Base-by-base conservation (phyloP, 306 rosid genomes). In the Vigna hirtella region DNA sequence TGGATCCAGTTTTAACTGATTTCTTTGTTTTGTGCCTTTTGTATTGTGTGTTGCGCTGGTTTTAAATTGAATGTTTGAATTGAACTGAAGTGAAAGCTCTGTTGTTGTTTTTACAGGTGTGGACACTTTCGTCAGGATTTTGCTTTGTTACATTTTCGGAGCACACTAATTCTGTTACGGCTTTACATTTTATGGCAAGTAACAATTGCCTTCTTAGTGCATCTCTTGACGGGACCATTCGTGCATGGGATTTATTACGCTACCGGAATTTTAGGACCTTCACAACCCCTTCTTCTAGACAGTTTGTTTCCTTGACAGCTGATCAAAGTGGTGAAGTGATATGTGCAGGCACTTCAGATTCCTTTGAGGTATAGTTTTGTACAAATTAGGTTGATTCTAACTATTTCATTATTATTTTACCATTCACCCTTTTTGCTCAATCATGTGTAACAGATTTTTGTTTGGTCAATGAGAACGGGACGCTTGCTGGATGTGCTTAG, bases 251-350 rank as follows among this genome's bases (percentile, higher is more conserved):
- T 86, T 80, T 93, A 77, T 56, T 88, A 82, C 94, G 97, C 53
- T 95, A 93, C 77, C 84, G 98, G 70, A 95, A 95, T 78, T 95
- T 93, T 78, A 84, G 87, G 87, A 88, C 91, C 1, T 93, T 89
- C 84, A 90, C 93, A 1, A 85, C 94, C 68, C 93, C 97, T 73
- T 83, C 93, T 55, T 72, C 97, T 7, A 87, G 90, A 72, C 99
- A 95, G 82, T 95, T 93, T 85, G 96, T 87, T 85, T 95, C 99
- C 55, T 40, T 93, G 87, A 80, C 98, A 4, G 96, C 96, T 52
- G 97, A 91, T 90, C 93, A 86, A 83, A 95, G 99, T 79, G 98
- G 99, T 73, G 97, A 95, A 86, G 93, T 95, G 65, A 89, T 95
- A 74, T 95, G 98, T 81, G 98, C 99, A 47, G 99, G 99, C 74